Conservation (phyloP, 139 green algal genomes). For the Chlorella ohadii region DNA sequence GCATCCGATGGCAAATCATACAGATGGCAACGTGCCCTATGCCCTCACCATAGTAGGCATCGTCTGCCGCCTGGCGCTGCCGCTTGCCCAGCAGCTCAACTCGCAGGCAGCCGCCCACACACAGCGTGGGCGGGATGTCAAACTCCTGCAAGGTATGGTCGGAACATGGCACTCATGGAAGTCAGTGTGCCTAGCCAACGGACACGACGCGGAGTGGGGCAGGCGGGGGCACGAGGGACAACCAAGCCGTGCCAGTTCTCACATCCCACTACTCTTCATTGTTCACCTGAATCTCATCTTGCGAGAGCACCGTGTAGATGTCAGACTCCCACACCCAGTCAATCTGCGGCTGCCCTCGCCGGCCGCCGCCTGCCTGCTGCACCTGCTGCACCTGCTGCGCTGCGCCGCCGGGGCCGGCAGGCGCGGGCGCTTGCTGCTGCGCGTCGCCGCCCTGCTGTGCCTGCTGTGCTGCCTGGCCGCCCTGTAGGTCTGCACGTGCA, state of each 20-base stretch:
- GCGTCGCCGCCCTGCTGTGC: not conserved
- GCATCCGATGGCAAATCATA: too few relatives aligned
- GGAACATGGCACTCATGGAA: too few relatives aligned
- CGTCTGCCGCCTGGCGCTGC: conserved; percentile 43
- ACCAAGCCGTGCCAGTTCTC: too few relatives aligned
- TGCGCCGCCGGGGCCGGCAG: not conserved
- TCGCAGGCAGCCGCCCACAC: conserved; percentile 35
- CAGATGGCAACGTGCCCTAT: too few relatives aligned
- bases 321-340: conserved; percentile 25
- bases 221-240: too few relatives aligned
- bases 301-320: not conserved
- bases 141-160: too few relatives aligned
- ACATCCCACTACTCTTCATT: too few relatives aligned
- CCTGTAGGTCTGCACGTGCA: too few relatives aligned
- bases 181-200: too few relatives aligned
- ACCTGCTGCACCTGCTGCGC: not conserved
- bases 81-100: conserved; percentile 46
- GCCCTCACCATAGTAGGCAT: conserved; percentile 42
- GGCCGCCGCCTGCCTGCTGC: not conserved
- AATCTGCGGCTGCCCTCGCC: too few relatives aligned
- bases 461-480: too few relatives aligned
- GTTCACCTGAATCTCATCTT: conserved; percentile 33
- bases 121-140: conserved; percentile 31
- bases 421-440: not conserved
- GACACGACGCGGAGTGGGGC: too few relatives aligned